Evolutionary conservation across 2,329 filamentous ascomycete genomes (phyloP).

Genomic region (Hymenoscyphus salicellus): DNA sequence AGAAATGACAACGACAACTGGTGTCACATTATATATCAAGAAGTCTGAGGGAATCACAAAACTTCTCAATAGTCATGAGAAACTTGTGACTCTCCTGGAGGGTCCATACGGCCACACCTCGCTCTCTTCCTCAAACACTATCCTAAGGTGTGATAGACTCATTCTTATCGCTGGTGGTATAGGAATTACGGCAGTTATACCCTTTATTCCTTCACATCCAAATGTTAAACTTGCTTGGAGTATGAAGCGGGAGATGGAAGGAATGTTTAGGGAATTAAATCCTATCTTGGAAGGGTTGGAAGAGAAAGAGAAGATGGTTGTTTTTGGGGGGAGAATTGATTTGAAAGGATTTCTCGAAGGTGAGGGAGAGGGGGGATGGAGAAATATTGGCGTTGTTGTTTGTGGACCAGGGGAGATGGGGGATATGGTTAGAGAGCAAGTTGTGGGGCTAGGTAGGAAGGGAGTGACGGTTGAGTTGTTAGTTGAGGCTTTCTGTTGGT

Average conservation of each 20-base stretch:
- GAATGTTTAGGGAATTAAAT: conserved; percentile 35
- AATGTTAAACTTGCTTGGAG: conserved; percentile 42
- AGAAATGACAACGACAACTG: neutral
- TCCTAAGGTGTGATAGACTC: conserved; percentile 38
- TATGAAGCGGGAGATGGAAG: conserved; percentile 29
- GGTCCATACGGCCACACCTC: conserved; percentile 40
- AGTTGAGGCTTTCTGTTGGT: conserved; percentile 35
- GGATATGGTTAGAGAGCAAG: conserved; percentile 40
- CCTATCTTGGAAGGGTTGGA: conserved; percentile 21
- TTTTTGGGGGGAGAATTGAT: conserved; percentile 38
- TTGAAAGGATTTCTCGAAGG: conserved; percentile 33
- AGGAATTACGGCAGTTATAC: conserved; percentile 46
- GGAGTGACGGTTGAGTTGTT: conserved; percentile 26
- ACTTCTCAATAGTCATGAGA: conserved; percentile 26
- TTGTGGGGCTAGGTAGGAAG: conserved; percentile 22
- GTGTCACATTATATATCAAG: conserved; percentile 36
- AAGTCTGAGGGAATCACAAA: conserved; percentile 40
- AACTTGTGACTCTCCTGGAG: conserved; percentile 41
- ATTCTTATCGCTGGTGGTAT: conserved; percentile 48
- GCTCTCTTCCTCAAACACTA: conserved; percentile 16
- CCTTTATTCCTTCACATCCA: conserved; percentile 35
- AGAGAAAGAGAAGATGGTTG: conserved; percentile 38
- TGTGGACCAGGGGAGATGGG: conserved; percentile 38
- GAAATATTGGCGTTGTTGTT: conserved; percentile 12
- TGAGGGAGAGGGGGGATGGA: conserved; percentile 32